Evolutionary conservation across 441 rosid species (phyloP), one percentile per base, ranked within the genome.

Genomic region (Eutrema salsugineum): DNA sequence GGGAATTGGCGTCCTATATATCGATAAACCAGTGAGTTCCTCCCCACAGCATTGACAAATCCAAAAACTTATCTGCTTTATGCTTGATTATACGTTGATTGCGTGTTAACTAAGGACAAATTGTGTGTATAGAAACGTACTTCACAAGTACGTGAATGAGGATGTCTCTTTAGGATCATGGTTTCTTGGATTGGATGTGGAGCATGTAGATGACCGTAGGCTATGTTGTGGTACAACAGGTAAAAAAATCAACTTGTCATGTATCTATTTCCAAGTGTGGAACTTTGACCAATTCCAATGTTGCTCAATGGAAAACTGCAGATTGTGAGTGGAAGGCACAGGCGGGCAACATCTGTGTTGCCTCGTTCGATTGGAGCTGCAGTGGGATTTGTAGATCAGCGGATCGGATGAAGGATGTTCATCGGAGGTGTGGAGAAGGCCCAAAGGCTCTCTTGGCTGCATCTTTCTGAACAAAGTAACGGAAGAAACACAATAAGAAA

Each of bases 201-300:
- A 93, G 66, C 94, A 93, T 70, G 84, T 93, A 49, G 97, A 93
- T 79, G 97, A 93, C 72, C 86, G 96, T 48, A 88, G 98, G 80
- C 85, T 93, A 5, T 93, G 98, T 77, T 93, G 98, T 61, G 97
- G 96, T 24, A 93, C 98, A 35, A 88, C 93, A 58, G 98, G 98
- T 93, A 91, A 57, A 20, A 33, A 15, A 22, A 6, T 14, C 63
- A 64, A 57, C 19, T 50, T 47, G 14, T 33, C 9, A 39, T n/a
- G n/a, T n/a, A 9, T 48, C 16, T 46, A 9, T 56, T 39, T 32
- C n/a, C 7, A 40, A 5, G 36, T 36, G 39, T 32, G 42, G 8
- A 33, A 7, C 11, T 72, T 51, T 15, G 64, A 1, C 53, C 49
- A 49, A 7, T 39, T 22, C 55, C 15, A 22, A 2, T 22, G 22